Evolutionary conservation across 768 basidiomycete species (phyloP).

Genomic region (Mrakia blollopis): DNA sequence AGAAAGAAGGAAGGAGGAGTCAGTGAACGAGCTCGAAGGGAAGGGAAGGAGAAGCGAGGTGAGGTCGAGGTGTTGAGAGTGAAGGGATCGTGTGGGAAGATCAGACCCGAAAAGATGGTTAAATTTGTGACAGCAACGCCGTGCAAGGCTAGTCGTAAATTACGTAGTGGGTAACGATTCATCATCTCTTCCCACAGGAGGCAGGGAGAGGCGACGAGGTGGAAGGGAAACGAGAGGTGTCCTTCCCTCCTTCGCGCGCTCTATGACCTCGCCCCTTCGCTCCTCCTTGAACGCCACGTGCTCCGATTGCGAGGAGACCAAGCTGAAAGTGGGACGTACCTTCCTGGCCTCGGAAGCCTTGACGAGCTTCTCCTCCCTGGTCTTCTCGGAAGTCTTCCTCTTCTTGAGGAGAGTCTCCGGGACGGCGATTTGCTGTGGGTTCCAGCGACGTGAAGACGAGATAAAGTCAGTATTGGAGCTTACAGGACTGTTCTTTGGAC

Average conservation of each 20-base stretch:
- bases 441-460: not conserved
- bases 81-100: not conserved
- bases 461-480: not conserved
- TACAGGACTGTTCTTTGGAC: not conserved
- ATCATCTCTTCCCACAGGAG: conserved; percentile 54
- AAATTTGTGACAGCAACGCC: conserved; percentile 72
- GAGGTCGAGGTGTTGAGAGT: not conserved
- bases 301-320: not conserved
- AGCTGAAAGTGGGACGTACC: conserved; percentile 53
- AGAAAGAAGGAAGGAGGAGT: not conserved
- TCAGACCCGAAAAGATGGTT: conserved; percentile 96
- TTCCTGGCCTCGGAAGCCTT: conserved; percentile 80
- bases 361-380: conserved; percentile 82
- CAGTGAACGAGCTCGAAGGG: not conserved
- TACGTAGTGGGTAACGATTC: conserved; percentile 51
- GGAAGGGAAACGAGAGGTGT: not conserved
- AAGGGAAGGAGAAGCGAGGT: not conserved
- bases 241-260: not conserved
- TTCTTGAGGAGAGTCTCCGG: conserved; percentile 99
- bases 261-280: not conserved
- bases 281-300: not conserved
- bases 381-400: conserved; percentile 96
- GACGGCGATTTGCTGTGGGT: conserved; percentile 60
- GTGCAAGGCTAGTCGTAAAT: conserved; percentile 46
- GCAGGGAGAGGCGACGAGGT: not conserved